Evolutionary conservation across 768 basidiomycete species (phyloP).

Genomic region (Lactifluus rugatus): DNA sequence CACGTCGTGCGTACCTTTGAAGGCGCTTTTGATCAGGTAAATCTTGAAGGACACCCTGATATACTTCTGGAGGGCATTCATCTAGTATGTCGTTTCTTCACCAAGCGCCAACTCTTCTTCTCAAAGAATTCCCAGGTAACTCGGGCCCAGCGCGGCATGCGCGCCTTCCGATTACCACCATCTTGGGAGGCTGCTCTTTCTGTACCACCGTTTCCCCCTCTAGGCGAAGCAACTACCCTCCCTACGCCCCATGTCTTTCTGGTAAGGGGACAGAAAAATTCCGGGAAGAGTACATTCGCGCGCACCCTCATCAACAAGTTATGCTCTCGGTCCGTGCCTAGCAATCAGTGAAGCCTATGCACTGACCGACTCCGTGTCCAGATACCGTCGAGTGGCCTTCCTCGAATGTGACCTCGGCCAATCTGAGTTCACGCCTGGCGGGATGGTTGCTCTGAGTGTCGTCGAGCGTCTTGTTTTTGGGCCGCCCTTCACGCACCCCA

Average conservation of each 20-base stretch:
- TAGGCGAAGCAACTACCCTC: not conserved
- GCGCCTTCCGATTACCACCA: conserved; percentile 29
- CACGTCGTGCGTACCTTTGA: conserved; percentile 53
- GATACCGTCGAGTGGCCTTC: conserved; percentile 76
- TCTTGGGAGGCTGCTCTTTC: conserved; percentile 30
- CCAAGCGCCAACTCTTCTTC: conserved; percentile 13
- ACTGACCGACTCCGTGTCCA: conserved; percentile 24
- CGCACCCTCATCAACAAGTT: conserved; percentile 64
- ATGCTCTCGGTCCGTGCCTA: conserved; percentile 38
- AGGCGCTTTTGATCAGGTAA: conserved; percentile 48
- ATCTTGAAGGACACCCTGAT: conserved; percentile 31
- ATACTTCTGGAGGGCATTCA: conserved; percentile 41
- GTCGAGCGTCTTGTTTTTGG: conserved; percentile 64
- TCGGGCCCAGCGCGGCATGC: conserved; percentile 24
- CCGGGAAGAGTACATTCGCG: conserved; percentile 87
- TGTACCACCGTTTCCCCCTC: not conserved
- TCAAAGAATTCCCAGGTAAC: conserved; percentile 19
- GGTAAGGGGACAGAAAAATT: conserved; percentile 77
- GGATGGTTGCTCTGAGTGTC: conserved; percentile 72
- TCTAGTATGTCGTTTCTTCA: conserved; percentile 31
- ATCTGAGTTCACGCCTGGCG: conserved; percentile 84
- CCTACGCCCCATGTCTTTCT: conserved; percentile 26
- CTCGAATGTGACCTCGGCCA: conserved; percentile 93
- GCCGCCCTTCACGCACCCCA: conserved; percentile 80
- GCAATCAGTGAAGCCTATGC: not conserved